Evolutionary conservation across 2,329 filamentous ascomycete genomes (phyloP).

Genomic region (Sporothrix pallida): DNA sequence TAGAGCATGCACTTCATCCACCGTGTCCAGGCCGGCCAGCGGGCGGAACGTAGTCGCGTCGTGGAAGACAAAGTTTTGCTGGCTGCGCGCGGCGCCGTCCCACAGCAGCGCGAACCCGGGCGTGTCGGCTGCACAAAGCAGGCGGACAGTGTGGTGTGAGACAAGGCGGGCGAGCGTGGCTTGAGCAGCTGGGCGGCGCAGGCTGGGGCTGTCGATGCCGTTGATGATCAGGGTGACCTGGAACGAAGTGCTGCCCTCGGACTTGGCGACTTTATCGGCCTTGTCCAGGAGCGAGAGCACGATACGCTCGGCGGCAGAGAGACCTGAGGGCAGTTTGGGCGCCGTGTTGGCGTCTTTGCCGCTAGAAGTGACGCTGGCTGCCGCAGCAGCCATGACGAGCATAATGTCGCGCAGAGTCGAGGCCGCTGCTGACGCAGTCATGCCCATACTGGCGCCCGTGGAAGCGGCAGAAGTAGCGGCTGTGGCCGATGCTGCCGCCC

Average conservation of each 20-base stretch:
- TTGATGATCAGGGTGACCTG: conserved; percentile 76
- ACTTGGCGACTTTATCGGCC: conserved; percentile 48
- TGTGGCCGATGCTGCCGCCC: conserved; percentile 48
- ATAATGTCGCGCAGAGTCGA: conserved; percentile 72
- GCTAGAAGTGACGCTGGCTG: conserved; percentile 47
- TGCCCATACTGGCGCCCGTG: conserved; percentile 13
- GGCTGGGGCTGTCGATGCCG: conserved; percentile 79
- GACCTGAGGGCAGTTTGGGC: conserved; percentile 62
- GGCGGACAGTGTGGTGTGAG: conserved; percentile 70
- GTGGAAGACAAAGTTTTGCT: conserved; percentile 85
- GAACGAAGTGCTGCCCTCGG: conserved; percentile 43
- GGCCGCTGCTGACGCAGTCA: conserved; percentile 32
- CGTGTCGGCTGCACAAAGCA: conserved; percentile 84
- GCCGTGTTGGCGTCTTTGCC: conserved; percentile 26
- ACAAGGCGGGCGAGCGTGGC: conserved; percentile 77
- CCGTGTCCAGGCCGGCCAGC: conserved; percentile 70
- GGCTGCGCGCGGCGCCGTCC: conserved; percentile 76
- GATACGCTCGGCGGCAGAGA: conserved; percentile 69
- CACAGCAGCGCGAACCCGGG: conserved; percentile 87
- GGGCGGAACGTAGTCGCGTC: conserved; percentile 89
- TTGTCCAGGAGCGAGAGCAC: conserved; percentile 67
- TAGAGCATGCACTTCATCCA: conserved; percentile 88
- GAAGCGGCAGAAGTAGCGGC: conserved; percentile 57
- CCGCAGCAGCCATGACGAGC: conserved; percentile 68
- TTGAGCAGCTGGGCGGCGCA: conserved; percentile 75